Base-by-base conservation (phyloP, 2,329 filamentous ascomycete species). In the Aspergillus pseudotamarii region DNA sequence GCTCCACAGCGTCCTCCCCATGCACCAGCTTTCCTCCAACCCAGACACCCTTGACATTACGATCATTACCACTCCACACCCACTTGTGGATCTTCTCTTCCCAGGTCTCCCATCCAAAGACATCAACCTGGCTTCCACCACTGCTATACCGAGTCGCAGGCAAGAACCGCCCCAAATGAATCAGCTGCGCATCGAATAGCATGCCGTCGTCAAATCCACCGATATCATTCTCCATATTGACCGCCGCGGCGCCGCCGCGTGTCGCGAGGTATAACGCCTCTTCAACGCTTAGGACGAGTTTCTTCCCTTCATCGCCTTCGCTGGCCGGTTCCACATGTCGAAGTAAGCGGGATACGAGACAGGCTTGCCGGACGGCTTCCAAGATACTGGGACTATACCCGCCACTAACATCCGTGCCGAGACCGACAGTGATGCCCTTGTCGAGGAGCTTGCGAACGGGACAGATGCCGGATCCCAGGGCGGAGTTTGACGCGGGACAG, bases 41-140 rank as follows among this genome's bases (percentile, higher is more conserved):
- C 94, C 94, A 99, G 6, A 99, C 95, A 69, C 85, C 88, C 71
- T 85, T 85, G 3, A 93, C 94, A 77, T 98, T 98, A 69, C 94
- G 84, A 79, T 98, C 95, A 81, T 98, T 94, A 0, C 95, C 95
- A 68, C 88, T 91, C 79, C 91, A 99, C 65, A 98, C 83, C 95
- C 95, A 99, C 83, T 99, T 99, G 58, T 92, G 91, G 12, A 98
- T 80, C 72, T 83, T 87, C 72, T 98, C 92, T 45, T 90, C 87
- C 92, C 91, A 96, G n/a, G 74, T 86, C 84, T 98, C 94, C 86
- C 90, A 93, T 1, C 93, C 94, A 81, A 97, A 99, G 0, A 97
- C 77, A 77, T 97, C 93, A 0, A 97, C 92, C 8, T n/a, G 57
- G 54, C 89, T 88, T 0, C 90, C 89, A 1, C 80, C 79, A 82